Base-by-base conservation (phyloP, 148 eudicot genomes). In the Cornus florida region DNA sequence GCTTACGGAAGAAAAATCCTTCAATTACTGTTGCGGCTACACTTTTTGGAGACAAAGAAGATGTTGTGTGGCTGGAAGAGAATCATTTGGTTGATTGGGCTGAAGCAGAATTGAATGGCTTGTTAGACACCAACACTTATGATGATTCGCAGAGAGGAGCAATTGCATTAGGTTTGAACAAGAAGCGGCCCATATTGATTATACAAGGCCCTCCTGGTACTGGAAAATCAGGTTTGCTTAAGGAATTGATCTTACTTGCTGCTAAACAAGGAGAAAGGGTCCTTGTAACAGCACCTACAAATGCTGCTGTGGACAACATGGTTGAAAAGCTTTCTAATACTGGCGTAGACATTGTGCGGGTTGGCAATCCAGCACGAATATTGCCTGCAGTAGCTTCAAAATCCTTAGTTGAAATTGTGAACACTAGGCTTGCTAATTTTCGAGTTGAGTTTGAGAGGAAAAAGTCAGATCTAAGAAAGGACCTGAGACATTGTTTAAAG, bases 161-260 rank as follows among this genome's bases (percentile, higher is more conserved):
- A 79, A 82, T 93, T 64, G 86, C 93, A 82, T 78, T 93, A 67
- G 97, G 94, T 62, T 67, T 93, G 76, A 93, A 93, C 86, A 89
- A 83, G 78, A 91, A 90, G 77, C 88, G 97, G 20, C 97, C 97
- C 56, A 35, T 93, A 70, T 69, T 90, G 80, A 84, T 90, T 77
- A 79, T 93, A 41, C 90, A 91, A 80, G 97, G 97, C 53, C 97
- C 97, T 72, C 95, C 97, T 81, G 97, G 97, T 60, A 90, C 95
- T 57, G 97, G 97, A 79, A 91, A 93, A 80, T 84, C 95, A 64
- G 89, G 93, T 72, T 79, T 93, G 85, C 86, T 93, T n/a, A 89
- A 87, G 74, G 83, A 90, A 71, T 50, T 93, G 68, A 90, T 91
- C 76, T 75, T 69, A 35, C 86, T 84, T 72, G 90, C 91, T 66